Conservation (phyloP, 164 flowering plant species). For the Stephania yunnanensis region DNA sequence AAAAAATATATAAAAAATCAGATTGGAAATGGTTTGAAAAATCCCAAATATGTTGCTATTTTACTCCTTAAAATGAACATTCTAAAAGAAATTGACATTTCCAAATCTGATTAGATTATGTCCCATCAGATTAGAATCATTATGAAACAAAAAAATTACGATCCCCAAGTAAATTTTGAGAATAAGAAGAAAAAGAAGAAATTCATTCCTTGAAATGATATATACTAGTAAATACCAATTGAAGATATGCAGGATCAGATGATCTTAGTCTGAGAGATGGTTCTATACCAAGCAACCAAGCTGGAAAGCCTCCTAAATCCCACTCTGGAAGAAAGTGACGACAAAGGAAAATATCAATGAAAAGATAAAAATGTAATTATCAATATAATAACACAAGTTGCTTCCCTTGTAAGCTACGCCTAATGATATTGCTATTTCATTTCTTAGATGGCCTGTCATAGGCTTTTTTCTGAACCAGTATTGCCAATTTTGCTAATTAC, state of each 20-base stretch:
- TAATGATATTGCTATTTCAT: background rate
- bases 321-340: constrained; percentile 59
- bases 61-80: too few relatives aligned
- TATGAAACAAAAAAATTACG: too few relatives aligned
- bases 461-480: background rate
- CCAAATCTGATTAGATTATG: too few relatives aligned
- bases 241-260: constrained; percentile 72
- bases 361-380: background rate
- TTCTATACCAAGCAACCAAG: constrained; percentile 75
- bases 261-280: constrained; percentile 78
- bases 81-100: too few relatives aligned
- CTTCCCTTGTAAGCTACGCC: background rate
- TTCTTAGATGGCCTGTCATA: background rate
- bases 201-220: background rate
- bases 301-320: constrained; percentile 97
- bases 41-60: too few relatives aligned
- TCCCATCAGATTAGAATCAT: too few relatives aligned
- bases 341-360: background rate
- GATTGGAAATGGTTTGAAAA: too few relatives aligned
- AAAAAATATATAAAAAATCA: background rate
- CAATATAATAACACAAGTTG: background rate
- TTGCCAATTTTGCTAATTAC: background rate
- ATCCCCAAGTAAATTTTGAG: too few relatives aligned
- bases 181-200: too few relatives aligned
- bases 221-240: constrained; percentile 40